These are phyloP conservation scores for Ilyonectria sp. DNA, from an alignment of 2,329 filamentous ascomycete genomes.

Conservation along the genomic window DNA sequence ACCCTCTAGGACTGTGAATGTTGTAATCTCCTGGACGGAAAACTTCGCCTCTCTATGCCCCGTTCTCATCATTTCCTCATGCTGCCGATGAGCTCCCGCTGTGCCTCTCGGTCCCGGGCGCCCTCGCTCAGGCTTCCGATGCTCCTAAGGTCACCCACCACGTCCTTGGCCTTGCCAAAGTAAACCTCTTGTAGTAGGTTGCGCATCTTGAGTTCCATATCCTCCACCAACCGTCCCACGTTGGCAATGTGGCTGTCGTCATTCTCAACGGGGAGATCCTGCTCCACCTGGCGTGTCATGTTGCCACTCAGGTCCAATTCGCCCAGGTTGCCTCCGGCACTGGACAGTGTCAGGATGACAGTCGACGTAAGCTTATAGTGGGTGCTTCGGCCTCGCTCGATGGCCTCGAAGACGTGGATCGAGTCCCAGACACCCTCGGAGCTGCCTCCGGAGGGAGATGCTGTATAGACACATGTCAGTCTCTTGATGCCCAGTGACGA, in stretches of 20 bases:
- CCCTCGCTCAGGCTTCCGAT: constrained; percentile 87
- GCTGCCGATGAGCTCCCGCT: constrained; percentile 87
- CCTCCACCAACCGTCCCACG: constrained; percentile 93
- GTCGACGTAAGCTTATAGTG: constrained; percentile 99
- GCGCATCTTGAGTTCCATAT: constrained; percentile 99
- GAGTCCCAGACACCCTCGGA: constrained; percentile 94
- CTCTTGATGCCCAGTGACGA: not conserved
- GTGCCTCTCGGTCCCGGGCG: constrained; percentile 85
- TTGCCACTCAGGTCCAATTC: constrained; percentile 95
- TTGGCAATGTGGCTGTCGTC: constrained; percentile 97
- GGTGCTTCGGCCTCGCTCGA: constrained; percentile 89
- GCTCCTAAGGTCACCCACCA: constrained; percentile 94
- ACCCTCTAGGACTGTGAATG: constrained; percentile 9
- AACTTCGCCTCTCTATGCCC: constrained; percentile 5
- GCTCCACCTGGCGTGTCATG: constrained; percentile 97
- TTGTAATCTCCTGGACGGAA: constrained; percentile 3
- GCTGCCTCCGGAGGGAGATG: constrained; percentile 74
- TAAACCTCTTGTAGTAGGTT: constrained; percentile 99
- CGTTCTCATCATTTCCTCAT: constrained; percentile 61
- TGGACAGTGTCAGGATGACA: constrained; percentile 90
- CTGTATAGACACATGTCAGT: constrained; percentile 58
- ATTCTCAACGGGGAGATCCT: constrained; percentile 89
- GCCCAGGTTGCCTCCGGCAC: constrained; percentile 73
- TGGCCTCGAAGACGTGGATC: constrained; percentile 98
- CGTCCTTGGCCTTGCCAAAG: constrained; percentile 99